A percentile compares a stretch with the other conserved stretches of the same genome.
These are phyloP conservation scores for Podospora anserina DNA, from an alignment of 495 filamentous ascomycete genomes.

Conservation along the genomic window DNA sequence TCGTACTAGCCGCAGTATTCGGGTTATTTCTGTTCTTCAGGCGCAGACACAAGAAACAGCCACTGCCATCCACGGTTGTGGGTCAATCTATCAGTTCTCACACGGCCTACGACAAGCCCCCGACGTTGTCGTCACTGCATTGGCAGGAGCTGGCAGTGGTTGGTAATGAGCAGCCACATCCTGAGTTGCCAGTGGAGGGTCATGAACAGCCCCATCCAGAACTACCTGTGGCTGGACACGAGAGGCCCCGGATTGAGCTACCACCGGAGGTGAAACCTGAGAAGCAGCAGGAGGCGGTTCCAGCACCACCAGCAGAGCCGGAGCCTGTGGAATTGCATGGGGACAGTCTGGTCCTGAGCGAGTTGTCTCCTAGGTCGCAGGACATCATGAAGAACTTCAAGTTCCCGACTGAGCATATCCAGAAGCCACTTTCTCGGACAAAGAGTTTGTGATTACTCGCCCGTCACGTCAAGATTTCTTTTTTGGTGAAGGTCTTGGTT, in stretches of 20 bases:
- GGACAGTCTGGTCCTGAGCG: not conserved
- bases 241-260: not conserved
- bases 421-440: not conserved
- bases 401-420: not conserved
- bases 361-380: not conserved
- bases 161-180: not conserved
- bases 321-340: not conserved
- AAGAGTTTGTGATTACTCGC: not conserved
- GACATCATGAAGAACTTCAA: not conserved
- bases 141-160: not conserved
- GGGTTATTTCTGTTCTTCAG: conserved; percentile 1
- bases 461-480: not conserved
- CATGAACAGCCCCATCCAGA: not conserved
- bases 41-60: not conserved
- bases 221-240: not conserved
- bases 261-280: not conserved
- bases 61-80: not conserved
- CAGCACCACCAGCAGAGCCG: not conserved
- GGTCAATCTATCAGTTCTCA: not conserved
- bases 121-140: not conserved
- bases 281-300: not conserved
- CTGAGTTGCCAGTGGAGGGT: not conserved
- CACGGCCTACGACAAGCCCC: not conserved
- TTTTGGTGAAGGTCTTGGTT: not conserved
- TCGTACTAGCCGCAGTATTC: not conserved